phyloP scores from a whole-genome alignment of 164 flowering plant genomes.

The Kalanchoe fedtschenkoi region DNA sequence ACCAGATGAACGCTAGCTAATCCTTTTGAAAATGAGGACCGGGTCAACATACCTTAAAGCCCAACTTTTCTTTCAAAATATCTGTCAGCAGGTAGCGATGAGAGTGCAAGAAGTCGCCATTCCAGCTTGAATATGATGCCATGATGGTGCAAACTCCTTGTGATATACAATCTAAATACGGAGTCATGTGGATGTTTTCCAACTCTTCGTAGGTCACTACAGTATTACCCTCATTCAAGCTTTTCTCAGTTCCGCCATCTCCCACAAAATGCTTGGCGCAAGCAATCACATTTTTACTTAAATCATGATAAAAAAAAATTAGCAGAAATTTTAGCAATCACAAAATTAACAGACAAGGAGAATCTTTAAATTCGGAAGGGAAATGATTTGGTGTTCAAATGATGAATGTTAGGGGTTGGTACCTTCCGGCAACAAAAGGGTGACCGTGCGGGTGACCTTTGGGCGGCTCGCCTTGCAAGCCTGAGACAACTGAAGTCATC shows the following conservation, averaged over 20 bases:
- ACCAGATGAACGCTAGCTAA: not conserved
- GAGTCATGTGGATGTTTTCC: slow-evolving; percentile 56
- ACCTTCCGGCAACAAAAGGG: slow-evolving; percentile 8
- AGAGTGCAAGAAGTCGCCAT: slow-evolving; percentile 50
- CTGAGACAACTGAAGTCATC: slow-evolving; percentile 4
- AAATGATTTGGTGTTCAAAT: no score
- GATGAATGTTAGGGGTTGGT: no score
- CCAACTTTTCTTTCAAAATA: slow-evolving; percentile 60
- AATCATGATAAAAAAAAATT: not conserved
- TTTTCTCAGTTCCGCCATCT: not conserved
- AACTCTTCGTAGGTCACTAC: slow-evolving; percentile 34
- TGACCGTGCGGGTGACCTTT: not conserved
- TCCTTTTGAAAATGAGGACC: not conserved
- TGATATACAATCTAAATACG: slow-evolving; percentile 69
- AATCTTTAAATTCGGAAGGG: not conserved
- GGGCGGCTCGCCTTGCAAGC: slow-evolving; percentile 8
- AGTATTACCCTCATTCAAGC: not conserved
- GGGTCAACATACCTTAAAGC: slow-evolving; percentile 52
- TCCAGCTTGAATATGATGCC: slow-evolving; percentile 92
- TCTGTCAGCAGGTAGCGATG: slow-evolving; percentile 55
- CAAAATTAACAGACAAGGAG: not conserved
- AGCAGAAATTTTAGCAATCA: no score
- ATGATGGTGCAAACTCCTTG: slow-evolving; percentile 76
- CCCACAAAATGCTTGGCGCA: slow-evolving; percentile 10
- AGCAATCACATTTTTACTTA: slow-evolving; percentile 8